Conservation (phyloP, 2,329 filamentous ascomycete genomes). For the Sphaerulina musiva region DNA sequence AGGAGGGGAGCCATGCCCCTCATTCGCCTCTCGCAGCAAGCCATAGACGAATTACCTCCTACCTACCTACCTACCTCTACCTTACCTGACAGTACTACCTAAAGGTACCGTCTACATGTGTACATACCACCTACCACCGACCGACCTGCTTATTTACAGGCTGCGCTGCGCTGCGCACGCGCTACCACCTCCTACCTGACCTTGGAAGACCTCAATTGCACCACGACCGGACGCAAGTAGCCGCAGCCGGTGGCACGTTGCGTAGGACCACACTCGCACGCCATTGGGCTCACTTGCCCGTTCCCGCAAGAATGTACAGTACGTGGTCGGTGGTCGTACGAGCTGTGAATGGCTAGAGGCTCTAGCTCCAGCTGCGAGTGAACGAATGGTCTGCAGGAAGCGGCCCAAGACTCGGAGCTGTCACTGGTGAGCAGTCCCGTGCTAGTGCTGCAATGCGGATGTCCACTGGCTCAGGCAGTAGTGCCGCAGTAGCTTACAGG, state of each 20-base stretch:
- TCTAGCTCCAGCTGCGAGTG: conserved; percentile 1
- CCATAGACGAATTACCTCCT: background rate
- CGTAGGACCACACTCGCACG: conserved; percentile 4
- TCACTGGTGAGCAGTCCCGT: conserved; percentile 30
- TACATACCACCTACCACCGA: too few species aligned
- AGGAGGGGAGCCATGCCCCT: conserved; percentile 3
- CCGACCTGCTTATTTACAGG: too few species aligned
- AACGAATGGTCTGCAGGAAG: conserved; percentile 16
- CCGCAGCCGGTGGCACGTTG: conserved; percentile 15
- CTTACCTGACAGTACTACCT: too few species aligned
- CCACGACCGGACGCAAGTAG: conserved; percentile 15
- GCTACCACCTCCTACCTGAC: too few species aligned
- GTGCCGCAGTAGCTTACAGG: conserved; percentile 18
- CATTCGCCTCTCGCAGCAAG: conserved; percentile 3
- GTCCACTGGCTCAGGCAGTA: conserved; percentile 21
- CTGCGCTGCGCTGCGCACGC: too few species aligned
- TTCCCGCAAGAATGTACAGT: conserved; percentile 1
- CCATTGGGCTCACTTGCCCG: conserved; percentile 5
- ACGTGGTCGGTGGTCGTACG: background rate
- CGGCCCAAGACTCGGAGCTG: conserved; percentile 10
- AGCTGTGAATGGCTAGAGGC: conserved; percentile 8
- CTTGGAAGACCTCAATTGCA: background rate
- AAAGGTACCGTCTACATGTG: too few species aligned
- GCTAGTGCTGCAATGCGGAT: conserved; percentile 36
- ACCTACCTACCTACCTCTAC: too few species aligned